phyloP scores from a whole-genome alignment of 495 filamentous ascomycete species.

The Neurospora sp. region DNA sequence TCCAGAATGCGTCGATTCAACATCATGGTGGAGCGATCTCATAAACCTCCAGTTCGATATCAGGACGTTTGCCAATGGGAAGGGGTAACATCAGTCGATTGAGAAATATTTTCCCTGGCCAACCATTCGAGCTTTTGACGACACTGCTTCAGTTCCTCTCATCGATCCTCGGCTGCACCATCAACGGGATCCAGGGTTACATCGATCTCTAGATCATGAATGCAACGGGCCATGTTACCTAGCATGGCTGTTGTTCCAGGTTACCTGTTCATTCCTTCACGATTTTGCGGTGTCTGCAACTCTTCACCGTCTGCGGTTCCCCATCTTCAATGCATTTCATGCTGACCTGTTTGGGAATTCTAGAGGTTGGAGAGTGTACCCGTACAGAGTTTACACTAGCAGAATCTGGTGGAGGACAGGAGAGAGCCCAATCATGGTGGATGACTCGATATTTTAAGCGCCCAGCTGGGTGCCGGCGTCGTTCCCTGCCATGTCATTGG shows the following conservation, averaged over 20 bases:
- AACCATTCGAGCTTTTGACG: background rate
- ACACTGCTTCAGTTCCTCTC: background rate
- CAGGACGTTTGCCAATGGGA: background rate
- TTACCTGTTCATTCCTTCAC: background rate
- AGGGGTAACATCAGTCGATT: background rate
- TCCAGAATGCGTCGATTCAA: background rate
- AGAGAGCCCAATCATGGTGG: constrained; percentile 14
- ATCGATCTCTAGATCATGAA: background rate
- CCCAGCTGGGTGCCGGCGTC: constrained; percentile 15
- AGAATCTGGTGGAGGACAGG: background rate
- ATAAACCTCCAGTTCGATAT: background rate
- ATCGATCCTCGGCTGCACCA: background rate
- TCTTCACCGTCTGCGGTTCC: background rate
- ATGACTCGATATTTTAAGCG: constrained; percentile 22
- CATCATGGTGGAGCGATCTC: background rate
- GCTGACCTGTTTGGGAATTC: background rate
- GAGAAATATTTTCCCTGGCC: background rate
- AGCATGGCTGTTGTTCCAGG: background rate
- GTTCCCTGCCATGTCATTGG: constrained; percentile 16
- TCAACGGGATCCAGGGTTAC: background rate
- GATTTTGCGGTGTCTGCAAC: background rate
- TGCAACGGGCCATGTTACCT: background rate
- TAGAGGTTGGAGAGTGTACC: background rate
- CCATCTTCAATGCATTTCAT: background rate
- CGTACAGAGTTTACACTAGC: background rate